These are phyloP conservation scores for Microbotryomycetes sp. DNA, from an alignment of 1,284 basidiomycete species.

Conservation along the genomic window DNA sequence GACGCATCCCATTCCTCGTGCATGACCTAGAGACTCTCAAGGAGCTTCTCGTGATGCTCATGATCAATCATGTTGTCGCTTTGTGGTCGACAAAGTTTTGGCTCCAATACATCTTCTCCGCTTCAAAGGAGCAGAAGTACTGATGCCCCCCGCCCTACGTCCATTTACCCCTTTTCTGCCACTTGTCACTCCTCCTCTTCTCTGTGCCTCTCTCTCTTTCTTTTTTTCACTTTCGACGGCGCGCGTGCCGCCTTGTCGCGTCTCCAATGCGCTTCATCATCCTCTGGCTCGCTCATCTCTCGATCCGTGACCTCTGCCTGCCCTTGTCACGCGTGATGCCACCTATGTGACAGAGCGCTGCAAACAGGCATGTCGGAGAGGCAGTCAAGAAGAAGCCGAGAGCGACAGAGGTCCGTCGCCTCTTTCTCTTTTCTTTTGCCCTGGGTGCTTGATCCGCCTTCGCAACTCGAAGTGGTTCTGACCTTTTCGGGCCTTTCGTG, in stretches of 20 bases:
- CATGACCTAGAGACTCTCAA: too few species aligned
- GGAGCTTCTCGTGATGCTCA: too few species aligned
- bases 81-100: constrained; percentile 1
- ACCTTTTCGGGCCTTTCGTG: too few species aligned
- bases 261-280: constrained; percentile 5
- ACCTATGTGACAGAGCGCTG: constrained; percentile 12
- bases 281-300: constrained; percentile 3
- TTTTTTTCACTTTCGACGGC: constrained; percentile 33
- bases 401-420: constrained; percentile 36
- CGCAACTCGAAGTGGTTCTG: constrained; percentile 1
- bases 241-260: constrained; percentile 23
- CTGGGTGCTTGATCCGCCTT: background rate
- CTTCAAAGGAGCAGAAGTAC: constrained; percentile 5
- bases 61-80: background rate
- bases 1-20: too few species aligned
- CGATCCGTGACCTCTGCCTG: constrained; percentile 1
- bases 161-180: constrained; percentile 24
- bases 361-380: constrained; percentile 36
- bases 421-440: background rate
- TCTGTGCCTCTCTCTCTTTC: constrained; percentile 33
- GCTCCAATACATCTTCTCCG: constrained; percentile 1
- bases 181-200: constrained; percentile 34
- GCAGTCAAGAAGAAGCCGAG: constrained; percentile 38
- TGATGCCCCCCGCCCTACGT: constrained; percentile 17
- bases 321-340: constrained; percentile 18